Base-by-base conservation (phyloP, 805 yeast genomes). In the Cyberlindnera mrakii region DNA sequence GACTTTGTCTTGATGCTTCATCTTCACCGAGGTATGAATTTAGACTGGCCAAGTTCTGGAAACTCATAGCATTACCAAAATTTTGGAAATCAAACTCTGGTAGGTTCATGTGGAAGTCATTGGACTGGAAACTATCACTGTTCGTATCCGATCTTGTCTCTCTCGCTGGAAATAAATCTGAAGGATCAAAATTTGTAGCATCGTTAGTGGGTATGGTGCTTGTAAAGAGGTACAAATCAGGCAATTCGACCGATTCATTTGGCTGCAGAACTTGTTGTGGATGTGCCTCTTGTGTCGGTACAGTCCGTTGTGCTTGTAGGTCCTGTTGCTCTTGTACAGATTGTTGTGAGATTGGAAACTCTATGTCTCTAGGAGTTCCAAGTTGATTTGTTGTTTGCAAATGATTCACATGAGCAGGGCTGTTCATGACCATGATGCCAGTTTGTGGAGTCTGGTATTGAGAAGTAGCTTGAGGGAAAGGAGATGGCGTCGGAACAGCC, bases 211-310 rank as follows among this genome's bases (percentile, higher is more conserved):
- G 60, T 5, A 53, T 37, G 3, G 49, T 50, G 27, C 54, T 54
- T 1, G 62, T 58, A 37, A 58, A 58, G 8, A 58, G 44, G 18
- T 57, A 58, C 29, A 58, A 31, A 13, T 58, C 60, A n/a, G 62
- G 61, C 42, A 57, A 57, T 33, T 55, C 62, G 7, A 48, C 11
- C 17, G 37, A 20, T 6, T 49, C 41, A 9, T 27, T 29, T 7
- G 35, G 33, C 17, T 31, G 11, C 23, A 37, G 44, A 9, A 31
- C 15, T 18, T 39, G 43, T 14, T 30, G 25, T 23, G 42, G 30
- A 27, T 10, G 27, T 23, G 43, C 19, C 20, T 23, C 39, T 27
- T 27, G 19, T 29, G 36, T 29, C 11, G 30, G 39, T 6, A 23
- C 13, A 23, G 27, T 11, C 2, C 27, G 42, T 32, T 29, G 48